phyloP scores from a whole-genome alignment of 768 basidiomycete genomes.

The Tulasnella sp. region DNA sequence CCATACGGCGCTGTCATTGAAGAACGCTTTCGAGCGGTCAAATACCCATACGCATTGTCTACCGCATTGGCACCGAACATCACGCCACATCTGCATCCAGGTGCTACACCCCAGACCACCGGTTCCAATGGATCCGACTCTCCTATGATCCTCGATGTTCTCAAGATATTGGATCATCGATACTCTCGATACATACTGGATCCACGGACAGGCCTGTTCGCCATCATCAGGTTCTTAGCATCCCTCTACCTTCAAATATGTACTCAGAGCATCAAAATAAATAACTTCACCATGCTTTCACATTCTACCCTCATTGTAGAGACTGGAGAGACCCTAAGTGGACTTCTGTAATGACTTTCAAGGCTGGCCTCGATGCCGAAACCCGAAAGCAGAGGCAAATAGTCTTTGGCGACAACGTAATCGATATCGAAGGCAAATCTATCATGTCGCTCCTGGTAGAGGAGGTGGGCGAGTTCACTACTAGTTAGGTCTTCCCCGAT shows the following conservation, averaged over 20 bases:
- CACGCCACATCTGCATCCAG: conserved; percentile 21
- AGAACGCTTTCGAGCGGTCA: conserved; percentile 54
- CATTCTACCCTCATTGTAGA: conserved; percentile 31
- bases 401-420: conserved; percentile 75
- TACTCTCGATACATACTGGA: conserved; percentile 88
- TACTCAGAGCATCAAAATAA: not conserved
- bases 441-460: conserved; percentile 69
- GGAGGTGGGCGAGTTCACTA: conserved; percentile 46
- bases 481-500: not conserved
- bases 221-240: conserved; percentile 59
- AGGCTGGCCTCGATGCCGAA: conserved; percentile 47
- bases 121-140: not conserved
- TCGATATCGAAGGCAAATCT: conserved; percentile 86
- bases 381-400: conserved; percentile 53
- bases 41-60: conserved; percentile 67
- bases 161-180: conserved; percentile 79
- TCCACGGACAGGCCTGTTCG: conserved; percentile 69
- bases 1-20: conserved; percentile 73
- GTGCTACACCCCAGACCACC: conserved; percentile 17
- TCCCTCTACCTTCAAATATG: not conserved
- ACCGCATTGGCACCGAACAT: conserved; percentile 57
- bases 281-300: not conserved
- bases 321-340: conserved; percentile 84
- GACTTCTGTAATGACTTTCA: conserved; percentile 50
- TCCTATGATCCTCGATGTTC: conserved; percentile 32